Evolutionary conservation across 371 early-diverging fungal genomes (phyloP), one percentile per base, ranked within the genome.

Genomic region (Mortierella sp.): DNA sequence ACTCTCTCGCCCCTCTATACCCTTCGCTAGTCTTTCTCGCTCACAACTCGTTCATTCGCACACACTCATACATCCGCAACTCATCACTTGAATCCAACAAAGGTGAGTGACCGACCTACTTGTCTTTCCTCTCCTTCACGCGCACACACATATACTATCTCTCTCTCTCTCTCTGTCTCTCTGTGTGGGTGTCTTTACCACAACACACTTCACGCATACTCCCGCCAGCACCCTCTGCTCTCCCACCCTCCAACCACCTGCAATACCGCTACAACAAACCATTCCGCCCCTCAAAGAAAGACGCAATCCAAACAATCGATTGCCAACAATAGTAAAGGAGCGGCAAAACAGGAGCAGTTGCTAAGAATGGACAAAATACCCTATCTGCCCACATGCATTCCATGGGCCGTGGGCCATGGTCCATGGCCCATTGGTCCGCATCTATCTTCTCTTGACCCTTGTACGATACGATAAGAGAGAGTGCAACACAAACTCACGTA

Each of bases 391-490:
- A 55, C 72, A 34, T 57, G 50, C 79, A 78, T 50, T 28, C 72
- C 58, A 21, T 48, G 45, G 34, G 9, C 63, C 31, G 11, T 54
- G 34, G 31, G n/a, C 72, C 16, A 38, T 60, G 19, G 38, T 57
- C 68, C 38, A 28, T 54, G 38, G 24, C 14, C 58, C 9, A 38
- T 63, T 60, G 28, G 44, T 24, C 31, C 63, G 38, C 63, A 72
- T 45, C 52, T 68, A 52, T 50, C 63, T 47, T 52, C 38, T 45
- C 52, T n/a, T 71, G 45, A 11, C 60, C 70, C 60, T n/a, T 79
- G n/a, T 76, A n/a, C 47, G n/a, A 24, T 54, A 52, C 57, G 80
- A 75, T 74, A 38, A 38, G 70, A 80, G 72, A 26, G 42, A 24
- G 38, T n/a, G 50, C 45, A 26, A 48, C 57, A 60, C 47, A 48